Evolutionary conservation across 2,329 filamentous ascomycete species (phyloP).

Genomic region (Cladosporium sp.): DNA sequence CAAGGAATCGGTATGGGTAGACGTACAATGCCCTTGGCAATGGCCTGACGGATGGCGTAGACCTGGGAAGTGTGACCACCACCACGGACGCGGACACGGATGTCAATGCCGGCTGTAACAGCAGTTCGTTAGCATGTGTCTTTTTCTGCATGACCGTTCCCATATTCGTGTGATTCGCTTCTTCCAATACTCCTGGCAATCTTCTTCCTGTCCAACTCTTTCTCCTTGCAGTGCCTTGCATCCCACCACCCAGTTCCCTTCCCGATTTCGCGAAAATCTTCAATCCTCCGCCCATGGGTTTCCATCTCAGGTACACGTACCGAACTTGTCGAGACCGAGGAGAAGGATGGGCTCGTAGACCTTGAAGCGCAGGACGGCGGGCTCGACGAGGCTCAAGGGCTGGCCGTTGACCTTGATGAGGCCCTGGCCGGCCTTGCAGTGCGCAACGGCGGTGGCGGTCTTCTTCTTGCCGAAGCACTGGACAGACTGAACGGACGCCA

Average conservation of each 20-base stretch:
- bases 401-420: conserved; percentile 99
- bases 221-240: neutral
- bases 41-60: conserved; percentile 98
- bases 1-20: conserved; percentile 3
- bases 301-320: conserved; percentile 34
- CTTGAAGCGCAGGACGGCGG: conserved; percentile 97
- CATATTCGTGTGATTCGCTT: neutral
- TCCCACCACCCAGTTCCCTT: neutral
- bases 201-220: conserved; percentile 1
- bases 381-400: conserved; percentile 88
- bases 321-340: conserved; percentile 95
- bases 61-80: conserved; percentile 97
- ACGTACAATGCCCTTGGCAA: conserved; percentile 82
- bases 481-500: conserved; percentile 61
- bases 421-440: conserved; percentile 88
- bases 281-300: neutral
- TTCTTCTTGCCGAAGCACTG: conserved; percentile 97
- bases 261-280: neutral
- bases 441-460: conserved; percentile 70
- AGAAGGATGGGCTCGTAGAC: conserved; percentile 99
- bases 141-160: conserved; percentile 7
- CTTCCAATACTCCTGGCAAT: neutral
- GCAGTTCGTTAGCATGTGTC: conserved; percentile 20
- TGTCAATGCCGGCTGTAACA: conserved; percentile 72
- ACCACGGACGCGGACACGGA: conserved; percentile 91